phyloP scores from a whole-genome alignment of 2,329 filamentous ascomycete species.

The Bipolaris zeicola region DNA sequence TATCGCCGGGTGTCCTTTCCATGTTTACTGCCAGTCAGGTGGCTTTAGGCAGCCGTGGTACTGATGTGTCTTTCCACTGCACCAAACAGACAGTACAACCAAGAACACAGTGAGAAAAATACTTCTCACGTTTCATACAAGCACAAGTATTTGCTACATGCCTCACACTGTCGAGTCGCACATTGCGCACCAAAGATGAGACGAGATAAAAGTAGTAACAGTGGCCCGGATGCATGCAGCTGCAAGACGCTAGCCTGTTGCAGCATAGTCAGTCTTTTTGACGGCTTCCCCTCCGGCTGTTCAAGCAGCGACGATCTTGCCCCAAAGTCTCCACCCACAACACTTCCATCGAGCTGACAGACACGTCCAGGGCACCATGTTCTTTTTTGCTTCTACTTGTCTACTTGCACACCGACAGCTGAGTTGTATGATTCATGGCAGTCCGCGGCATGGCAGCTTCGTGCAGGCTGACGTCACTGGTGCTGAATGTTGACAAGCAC shows the following conservation, averaged over 20 bases:
- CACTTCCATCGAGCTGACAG: too few relatives aligned
- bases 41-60: slow-evolving; percentile 17
- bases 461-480: slow-evolving; percentile 34
- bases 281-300: slow-evolving; percentile 3
- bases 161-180: background rate
- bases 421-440: background rate
- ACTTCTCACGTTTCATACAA: slow-evolving; percentile 1
- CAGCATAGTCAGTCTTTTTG: background rate
- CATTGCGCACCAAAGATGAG: slow-evolving; percentile 6
- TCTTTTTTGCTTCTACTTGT: background rate
- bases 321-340: background rate
- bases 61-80: slow-evolving; percentile 1
- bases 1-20: slow-evolving; percentile 9
- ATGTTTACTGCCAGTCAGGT: slow-evolving; percentile 2
- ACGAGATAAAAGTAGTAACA: background rate
- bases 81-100: background rate
- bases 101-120: background rate
- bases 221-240: background rate
- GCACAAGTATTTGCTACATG: background rate
- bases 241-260: background rate
- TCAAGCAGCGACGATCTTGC: slow-evolving; percentile 9
- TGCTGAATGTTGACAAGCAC: slow-evolving; percentile 31
- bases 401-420: background rate
- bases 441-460: slow-evolving; percentile 1
- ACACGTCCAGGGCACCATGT: background rate